These are phyloP conservation scores for Monosporascus sp. DNA, from an alignment of 2,329 filamentous ascomycete genomes.

Conservation along the genomic window DNA sequence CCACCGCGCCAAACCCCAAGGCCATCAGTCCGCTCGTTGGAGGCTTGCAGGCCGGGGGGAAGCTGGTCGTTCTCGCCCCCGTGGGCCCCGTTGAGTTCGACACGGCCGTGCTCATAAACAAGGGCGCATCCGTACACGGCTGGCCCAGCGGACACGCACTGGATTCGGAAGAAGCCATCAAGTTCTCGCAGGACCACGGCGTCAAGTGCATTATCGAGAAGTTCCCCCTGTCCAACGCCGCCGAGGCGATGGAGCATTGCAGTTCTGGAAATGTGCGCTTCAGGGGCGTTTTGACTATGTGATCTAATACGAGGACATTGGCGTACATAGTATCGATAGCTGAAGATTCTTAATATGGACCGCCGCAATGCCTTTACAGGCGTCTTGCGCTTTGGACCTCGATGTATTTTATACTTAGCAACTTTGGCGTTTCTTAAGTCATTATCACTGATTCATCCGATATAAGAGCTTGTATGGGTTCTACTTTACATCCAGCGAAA, in stretches of 20 bases:
- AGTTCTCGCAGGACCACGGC: slow-evolving; percentile 55
- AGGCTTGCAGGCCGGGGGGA: slow-evolving; percentile 51
- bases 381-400: too few relatives aligned
- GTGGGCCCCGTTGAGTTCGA: slow-evolving; percentile 42
- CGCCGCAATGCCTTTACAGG: too few relatives aligned
- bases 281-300: slow-evolving; percentile 39
- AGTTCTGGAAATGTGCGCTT: slow-evolving; percentile 39
- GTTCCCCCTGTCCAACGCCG: slow-evolving; percentile 51
- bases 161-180: slow-evolving; percentile 61
- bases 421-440: too few relatives aligned
- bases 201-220: slow-evolving; percentile 63
- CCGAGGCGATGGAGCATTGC: slow-evolving; percentile 39
- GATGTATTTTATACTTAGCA: too few relatives aligned
- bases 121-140: slow-evolving; percentile 57
- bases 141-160: slow-evolving; percentile 59
- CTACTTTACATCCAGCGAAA: too few relatives aligned
- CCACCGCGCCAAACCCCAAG: slow-evolving; percentile 57
- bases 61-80: slow-evolving; percentile 54
- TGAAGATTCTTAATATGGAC: neutral
- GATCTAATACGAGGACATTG: neutral
- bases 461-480: too few relatives aligned
- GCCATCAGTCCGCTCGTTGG: slow-evolving; percentile 47
- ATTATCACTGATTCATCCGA: too few relatives aligned
- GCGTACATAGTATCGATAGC: neutral
- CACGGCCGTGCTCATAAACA: slow-evolving; percentile 34